Conservation (phyloP, 1,284 basidiomycete genomes). For the Ganoderma lingzhi region DNA sequence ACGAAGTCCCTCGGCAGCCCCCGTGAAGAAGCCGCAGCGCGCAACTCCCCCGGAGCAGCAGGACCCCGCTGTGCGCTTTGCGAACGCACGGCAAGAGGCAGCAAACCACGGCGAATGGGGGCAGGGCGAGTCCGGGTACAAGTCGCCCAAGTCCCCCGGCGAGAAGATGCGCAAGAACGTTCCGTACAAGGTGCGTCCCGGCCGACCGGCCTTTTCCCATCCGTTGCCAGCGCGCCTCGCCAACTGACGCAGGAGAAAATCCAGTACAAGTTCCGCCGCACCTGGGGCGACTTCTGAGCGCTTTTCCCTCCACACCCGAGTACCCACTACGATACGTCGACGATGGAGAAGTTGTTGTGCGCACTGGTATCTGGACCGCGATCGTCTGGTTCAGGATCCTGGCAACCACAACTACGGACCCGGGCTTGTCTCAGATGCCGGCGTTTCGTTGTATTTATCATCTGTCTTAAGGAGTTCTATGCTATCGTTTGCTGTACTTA, state of each 20-base stretch:
- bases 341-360: not conserved
- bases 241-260: constrained; percentile 60
- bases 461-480: not conserved
- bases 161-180: constrained; percentile 70
- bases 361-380: not conserved
- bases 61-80: constrained; percentile 69
- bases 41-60: constrained; percentile 67
- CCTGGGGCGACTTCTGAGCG: constrained; percentile 81
- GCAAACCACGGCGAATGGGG: constrained; percentile 74
- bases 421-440: not conserved
- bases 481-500: not conserved
- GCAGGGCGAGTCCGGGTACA: constrained; percentile 75
- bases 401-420: not conserved
- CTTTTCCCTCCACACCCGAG: not conserved
- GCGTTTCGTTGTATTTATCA: constrained; percentile 9
- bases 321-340: too few relatives aligned
- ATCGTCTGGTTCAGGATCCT: not conserved
- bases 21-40: constrained; percentile 62
- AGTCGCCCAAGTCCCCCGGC: constrained; percentile 69
- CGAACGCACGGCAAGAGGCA: constrained; percentile 61
- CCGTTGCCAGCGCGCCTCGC: constrained; percentile 15
- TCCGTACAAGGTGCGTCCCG: not conserved
- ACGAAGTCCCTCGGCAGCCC: constrained; percentile 32
- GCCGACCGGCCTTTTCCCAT: not conserved
- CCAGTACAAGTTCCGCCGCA: constrained; percentile 89